Conservation (phyloP, 1,139 yeast species). For the Arxiozyma slooffiae region DNA sequence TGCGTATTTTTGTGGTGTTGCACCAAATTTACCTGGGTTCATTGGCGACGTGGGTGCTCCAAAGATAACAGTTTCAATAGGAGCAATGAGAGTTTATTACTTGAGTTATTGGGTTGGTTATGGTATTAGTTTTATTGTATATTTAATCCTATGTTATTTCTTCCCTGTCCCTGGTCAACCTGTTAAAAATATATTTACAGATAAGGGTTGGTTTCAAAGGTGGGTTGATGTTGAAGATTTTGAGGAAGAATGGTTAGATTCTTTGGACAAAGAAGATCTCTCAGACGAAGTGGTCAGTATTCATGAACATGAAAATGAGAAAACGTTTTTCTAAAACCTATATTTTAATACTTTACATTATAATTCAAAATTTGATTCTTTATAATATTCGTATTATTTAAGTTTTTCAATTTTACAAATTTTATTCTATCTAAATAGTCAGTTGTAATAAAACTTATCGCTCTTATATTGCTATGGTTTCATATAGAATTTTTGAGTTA, state of each 20-base stretch:
- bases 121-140: conserved; percentile 43
- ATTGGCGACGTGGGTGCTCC: conserved; percentile 40
- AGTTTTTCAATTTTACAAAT: not conserved
- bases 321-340: conserved; percentile 12
- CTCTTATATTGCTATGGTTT: too few relatives aligned
- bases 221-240: conserved; percentile 52
- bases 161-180: conserved; percentile 58
- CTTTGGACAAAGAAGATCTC: conserved; percentile 13
- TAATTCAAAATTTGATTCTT: too few relatives aligned
- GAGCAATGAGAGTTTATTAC: conserved; percentile 64
- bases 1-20: conserved; percentile 64
- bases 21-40: conserved; percentile 81
- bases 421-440: not conserved
- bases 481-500: too few relatives aligned
- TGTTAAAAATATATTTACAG: conserved; percentile 37
- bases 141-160: conserved; percentile 40
- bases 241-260: conserved; percentile 34
- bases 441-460: not conserved
- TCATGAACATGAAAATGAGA: conserved; percentile 10
- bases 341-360: too few relatives aligned
- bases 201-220: conserved; percentile 57
- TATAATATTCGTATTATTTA: not conserved
- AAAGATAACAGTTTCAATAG: conserved; percentile 50
- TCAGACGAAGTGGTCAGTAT: conserved; percentile 17
- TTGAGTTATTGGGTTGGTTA: conserved; percentile 72